These are phyloP conservation scores for Linanthus parryae DNA, from an alignment of 148 eudicot species.

Conservation along the genomic window DNA sequence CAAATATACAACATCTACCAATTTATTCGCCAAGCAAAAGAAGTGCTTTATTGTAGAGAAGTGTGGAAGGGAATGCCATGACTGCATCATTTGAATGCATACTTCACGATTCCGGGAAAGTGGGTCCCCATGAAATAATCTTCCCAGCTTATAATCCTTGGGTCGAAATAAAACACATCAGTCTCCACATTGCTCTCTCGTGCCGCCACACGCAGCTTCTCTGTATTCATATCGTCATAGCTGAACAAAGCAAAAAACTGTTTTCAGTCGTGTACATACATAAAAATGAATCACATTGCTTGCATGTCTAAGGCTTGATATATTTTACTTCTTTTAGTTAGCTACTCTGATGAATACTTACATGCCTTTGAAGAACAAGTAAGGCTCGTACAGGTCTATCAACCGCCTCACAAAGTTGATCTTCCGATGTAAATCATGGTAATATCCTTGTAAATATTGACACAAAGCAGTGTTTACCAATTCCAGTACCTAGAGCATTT, in stretches of 20 bases:
- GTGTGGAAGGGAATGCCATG: no score
- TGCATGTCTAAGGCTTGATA: no score
- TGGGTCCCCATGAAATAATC: constrained; percentile 40
- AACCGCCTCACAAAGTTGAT: constrained; percentile 43
- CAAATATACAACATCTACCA: no score
- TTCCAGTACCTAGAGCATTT: constrained; percentile 54
- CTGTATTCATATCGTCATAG: constrained; percentile 40
- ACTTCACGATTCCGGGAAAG: constrained; percentile 37
- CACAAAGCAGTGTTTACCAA: constrained; percentile 42
- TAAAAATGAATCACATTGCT: no score
- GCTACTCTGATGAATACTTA: constrained; percentile 28
- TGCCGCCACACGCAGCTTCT: constrained; percentile 27
- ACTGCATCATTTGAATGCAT: constrained; percentile 31
- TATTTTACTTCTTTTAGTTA: no score
- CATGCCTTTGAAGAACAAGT: constrained; percentile 71
- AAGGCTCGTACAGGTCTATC: constrained; percentile 52
- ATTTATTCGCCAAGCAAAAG: no score
- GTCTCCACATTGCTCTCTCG: constrained; percentile 19
- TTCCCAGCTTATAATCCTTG: constrained; percentile 41
- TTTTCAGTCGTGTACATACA: not conserved
- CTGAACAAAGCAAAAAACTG: constrained; percentile 14
- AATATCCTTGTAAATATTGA: constrained; percentile 34
- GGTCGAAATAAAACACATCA: constrained; percentile 41
- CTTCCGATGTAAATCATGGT: constrained; percentile 34
- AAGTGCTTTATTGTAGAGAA: no score